Evolutionary conservation across 805 yeast genomes (phyloP).

Genomic region (Candida verbasci): DNA sequence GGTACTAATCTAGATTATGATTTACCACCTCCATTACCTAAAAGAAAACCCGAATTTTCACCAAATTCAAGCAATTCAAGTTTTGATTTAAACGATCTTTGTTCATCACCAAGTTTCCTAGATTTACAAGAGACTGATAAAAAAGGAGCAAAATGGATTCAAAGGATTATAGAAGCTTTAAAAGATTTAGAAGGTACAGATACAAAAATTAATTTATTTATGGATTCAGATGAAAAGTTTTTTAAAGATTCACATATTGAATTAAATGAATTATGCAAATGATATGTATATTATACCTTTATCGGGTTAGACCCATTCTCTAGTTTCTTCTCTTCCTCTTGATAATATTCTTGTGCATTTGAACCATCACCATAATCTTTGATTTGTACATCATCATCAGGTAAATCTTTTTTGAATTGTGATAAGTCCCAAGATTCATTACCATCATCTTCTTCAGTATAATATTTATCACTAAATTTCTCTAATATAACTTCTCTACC

Average conservation of each 20-base stretch:
- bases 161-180: conserved; percentile 26
- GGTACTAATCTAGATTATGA: conserved; percentile 7
- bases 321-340: conserved; percentile 6
- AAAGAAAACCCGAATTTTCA: conserved; percentile 14
- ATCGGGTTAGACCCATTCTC: conserved; percentile 4
- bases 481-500: conserved; percentile 69
- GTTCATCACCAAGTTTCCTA: conserved; percentile 18
- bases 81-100: conserved; percentile 14
- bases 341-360: conserved; percentile 23
- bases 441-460: conserved; percentile 48
- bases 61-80: conserved; percentile 3
- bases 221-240: conserved; percentile 32
- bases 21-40: conserved; percentile 28
- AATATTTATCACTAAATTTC: conserved; percentile 54
- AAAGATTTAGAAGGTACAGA: conserved; percentile 23
- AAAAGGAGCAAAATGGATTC: conserved; percentile 36
- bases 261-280: conserved; percentile 8
- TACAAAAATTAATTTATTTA: conserved; percentile 27
- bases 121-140: conserved; percentile 34
- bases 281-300: conserved; percentile 1
- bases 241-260: conserved; percentile 16
- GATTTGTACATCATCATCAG: conserved; percentile 45
- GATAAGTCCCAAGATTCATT: conserved; percentile 56
- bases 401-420: conserved; percentile 51
- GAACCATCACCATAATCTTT: conserved; percentile 75